Conservation (phyloP, 495 filamentous ascomycete genomes). For the Neurospora sublineolata region DNA sequence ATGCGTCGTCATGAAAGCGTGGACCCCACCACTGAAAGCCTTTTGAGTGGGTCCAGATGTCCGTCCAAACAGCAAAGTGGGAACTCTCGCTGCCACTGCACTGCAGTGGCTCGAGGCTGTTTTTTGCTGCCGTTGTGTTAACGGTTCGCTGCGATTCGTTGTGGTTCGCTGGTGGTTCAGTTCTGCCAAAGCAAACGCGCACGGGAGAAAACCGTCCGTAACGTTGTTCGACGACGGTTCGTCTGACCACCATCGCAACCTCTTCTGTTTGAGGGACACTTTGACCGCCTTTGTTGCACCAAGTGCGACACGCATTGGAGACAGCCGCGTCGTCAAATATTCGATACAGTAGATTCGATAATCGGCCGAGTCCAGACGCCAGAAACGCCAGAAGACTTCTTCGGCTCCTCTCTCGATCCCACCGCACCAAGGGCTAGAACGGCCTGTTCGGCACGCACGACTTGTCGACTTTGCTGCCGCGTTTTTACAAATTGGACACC, state of each 20-base stretch:
- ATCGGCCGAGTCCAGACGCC: background rate
- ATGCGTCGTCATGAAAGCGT: background rate
- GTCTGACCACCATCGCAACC: background rate
- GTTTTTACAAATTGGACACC: background rate
- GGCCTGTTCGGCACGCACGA: background rate
- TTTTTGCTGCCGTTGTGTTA: background rate
- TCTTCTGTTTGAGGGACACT: background rate
- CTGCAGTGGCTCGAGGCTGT: background rate
- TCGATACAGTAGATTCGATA: background rate
- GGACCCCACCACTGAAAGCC: background rate
- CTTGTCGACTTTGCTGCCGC: background rate
- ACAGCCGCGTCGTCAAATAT: background rate
- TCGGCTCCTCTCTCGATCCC: background rate
- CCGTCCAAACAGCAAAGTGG: background rate
- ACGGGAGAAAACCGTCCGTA: background rate
- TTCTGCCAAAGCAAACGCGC: background rate
- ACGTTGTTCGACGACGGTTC: background rate
- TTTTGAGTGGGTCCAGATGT: background rate
- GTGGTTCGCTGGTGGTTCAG: background rate
- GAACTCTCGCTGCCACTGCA: background rate
- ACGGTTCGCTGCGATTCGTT: background rate
- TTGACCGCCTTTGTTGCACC: background rate
- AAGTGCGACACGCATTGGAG: background rate
- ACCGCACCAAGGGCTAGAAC: background rate
- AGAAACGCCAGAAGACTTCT: background rate